Evolutionary conservation across 352 stramenopile genomes (phyloP), one percentile per base, ranked within the genome.

Genomic region (Pythium utonaiense): DNA sequence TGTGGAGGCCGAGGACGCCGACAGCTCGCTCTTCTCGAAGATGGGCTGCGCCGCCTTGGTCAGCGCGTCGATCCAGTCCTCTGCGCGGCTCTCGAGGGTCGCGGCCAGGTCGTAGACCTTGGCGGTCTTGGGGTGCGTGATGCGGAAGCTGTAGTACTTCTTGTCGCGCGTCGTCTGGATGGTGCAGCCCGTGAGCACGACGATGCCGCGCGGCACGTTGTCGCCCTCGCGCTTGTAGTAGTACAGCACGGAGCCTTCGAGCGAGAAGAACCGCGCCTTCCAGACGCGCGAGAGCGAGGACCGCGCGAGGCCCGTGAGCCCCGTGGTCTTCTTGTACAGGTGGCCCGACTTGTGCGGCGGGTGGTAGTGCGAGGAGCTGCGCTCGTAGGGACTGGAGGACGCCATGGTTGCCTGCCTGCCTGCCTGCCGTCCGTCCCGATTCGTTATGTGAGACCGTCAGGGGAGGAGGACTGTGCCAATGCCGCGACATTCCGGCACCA

Each of bases 221-320:
- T 91, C 79, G 56, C 78, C 75, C 30, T 89, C 74, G 57, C 71
- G 79, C 57, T 88, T 89, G 71, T 85, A 91, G 67, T 87, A 86
- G 61, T 83, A 89, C 8, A 89, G 72, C 59, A 88, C 70, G 3
- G 74, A 80, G 49, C 75, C 72, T 54, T 89, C 80, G 17, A 92
- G 67, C 45, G 70, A 78, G 60, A 86, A 87, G 72, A 69, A 88
- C 45, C 78, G 82, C 51, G 78, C 69, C 55, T 85, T 82, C 80
- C 82, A 92, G 17, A 47, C 40, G n/a, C 40, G 40, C 6, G 40
- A 47, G n/a, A 47, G 17, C 40, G 40, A 47, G 12, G 66, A 71
- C 16, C 74, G 73, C 25, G 69, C 62, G 36, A 91, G 57, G 19
- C 73, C 77, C 54, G 75, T 75, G 40, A 47, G 40, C 40, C 40